Evolutionary conservation across 441 rosid genomes (phyloP).

Genomic region (California macrophylla): DNA sequence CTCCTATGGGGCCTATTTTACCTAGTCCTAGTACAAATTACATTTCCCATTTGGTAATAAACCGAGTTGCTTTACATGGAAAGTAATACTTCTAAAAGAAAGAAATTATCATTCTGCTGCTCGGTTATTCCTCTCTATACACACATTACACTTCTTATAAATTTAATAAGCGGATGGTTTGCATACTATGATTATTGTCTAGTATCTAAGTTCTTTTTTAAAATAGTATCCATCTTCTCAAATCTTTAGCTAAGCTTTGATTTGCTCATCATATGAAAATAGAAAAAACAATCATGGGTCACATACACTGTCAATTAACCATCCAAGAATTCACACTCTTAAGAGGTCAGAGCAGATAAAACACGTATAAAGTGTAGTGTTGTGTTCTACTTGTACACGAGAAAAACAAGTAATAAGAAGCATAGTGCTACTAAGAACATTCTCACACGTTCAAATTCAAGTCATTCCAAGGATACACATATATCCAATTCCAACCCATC

Average conservation of each 20-base stretch:
- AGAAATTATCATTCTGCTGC: not conserved
- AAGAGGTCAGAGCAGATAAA: not conserved
- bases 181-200: not conserved
- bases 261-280: not conserved
- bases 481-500: no score
- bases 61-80: not conserved
- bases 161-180: not conserved
- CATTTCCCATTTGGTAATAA: not conserved
- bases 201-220: not conserved
- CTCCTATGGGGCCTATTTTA: not conserved
- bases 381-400: not conserved
- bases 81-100: not conserved
- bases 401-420: not conserved
- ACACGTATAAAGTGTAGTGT: not conserved
- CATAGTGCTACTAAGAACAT: not conserved
- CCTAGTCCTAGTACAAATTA: not conserved
- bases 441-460: not conserved
- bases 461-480: not conserved
- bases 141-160: not conserved
- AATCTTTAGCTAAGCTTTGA: not conserved
- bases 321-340: not conserved
- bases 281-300: not conserved
- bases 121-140: not conserved
- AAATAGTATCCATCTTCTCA: not conserved
- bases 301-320: not conserved